phyloP scores from a whole-genome alignment of 176 grass and related monocot genomes.

The Pontederia paniculata region DNA sequence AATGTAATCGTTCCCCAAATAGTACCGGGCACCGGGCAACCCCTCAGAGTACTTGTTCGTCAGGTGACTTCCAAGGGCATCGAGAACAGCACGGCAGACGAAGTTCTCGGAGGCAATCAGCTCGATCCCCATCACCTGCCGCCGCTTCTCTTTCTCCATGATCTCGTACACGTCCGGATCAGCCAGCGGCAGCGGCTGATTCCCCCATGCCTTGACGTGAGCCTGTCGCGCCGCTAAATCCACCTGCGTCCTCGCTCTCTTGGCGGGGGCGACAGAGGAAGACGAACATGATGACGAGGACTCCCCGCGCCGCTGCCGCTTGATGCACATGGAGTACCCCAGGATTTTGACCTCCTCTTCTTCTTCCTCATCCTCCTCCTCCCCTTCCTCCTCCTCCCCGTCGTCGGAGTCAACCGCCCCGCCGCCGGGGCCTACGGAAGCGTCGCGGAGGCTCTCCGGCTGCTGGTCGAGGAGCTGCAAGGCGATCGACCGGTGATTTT shows the following conservation, averaged over 20 bases:
- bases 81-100: conserved; percentile 42
- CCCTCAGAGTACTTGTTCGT: conserved; percentile 83
- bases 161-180: conserved; percentile 29
- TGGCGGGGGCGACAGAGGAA: conserved; percentile 30
- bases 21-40: conserved; percentile 44
- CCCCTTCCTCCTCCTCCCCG: conserved; percentile 1
- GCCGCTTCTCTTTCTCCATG: conserved; percentile 37
- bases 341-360: conserved; percentile 43
- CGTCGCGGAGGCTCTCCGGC: neutral
- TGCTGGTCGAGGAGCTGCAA: conserved; percentile 18
- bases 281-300: conserved; percentile 54
- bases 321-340: conserved; percentile 76
- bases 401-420: neutral
- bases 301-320: conserved; percentile 46
- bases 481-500: neutral
- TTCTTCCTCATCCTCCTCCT: neutral
- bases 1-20: conserved; percentile 64
- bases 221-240: conserved; percentile 48
- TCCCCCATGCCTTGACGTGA: conserved; percentile 33
- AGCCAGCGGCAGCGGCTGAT: conserved; percentile 9
- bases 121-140: conserved; percentile 45
- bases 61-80: conserved; percentile 48
- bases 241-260: conserved; percentile 28
- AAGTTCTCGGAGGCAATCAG: conserved; percentile 72
- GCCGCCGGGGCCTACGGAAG: conserved; percentile 20